Evolutionary conservation across 2,329 filamentous ascomycete species (phyloP), one percentile per base, ranked within the genome.

Genomic region (Elsinoe perseae): DNA sequence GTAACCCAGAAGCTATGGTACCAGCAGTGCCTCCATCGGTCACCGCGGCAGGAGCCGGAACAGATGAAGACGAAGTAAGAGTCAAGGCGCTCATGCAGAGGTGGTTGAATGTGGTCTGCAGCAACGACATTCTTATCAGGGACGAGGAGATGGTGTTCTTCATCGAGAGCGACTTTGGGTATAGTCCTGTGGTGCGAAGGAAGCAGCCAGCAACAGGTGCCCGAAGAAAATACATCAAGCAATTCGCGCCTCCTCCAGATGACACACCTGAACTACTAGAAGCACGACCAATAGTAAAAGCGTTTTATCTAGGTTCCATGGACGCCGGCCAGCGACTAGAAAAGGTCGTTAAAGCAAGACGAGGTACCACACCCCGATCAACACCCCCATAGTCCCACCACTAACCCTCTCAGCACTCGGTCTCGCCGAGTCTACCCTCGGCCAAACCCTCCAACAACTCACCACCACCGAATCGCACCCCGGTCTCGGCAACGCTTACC

Each of bases 71-170:
- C 65, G 93, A 98, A 71, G 77, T 78, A 20, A 82, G 93, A 12
- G 87, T 97, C 60, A 97, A 97, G 73, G 83, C 84, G 1, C 81
- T 89, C 7, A 81, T 98, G 75, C 93, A 98, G 73, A 80, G 90
- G 68, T 98, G 93, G 93, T 79, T 98, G 65, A 96, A 95, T 70
- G 87, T 88, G 58, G 86, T 98, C 18, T 95, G 93, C 73, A 82
- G 82, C 65, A 97, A 93, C 64, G 91, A 97, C 32, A 84, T 95
- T 1, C 80, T 98, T 6, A 95, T 95, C 77, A 83, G 87, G 60
- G 93, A 98, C 68, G 92, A 97, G 60, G 93, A 98, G 73, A 92
- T 97, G 83, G 83, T 96, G 4, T 84, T 97, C 59, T 98, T 98
- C 65, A 90, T 98, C n/a, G 93, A 98, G 73, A 95, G 89, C 68